Conservation (phyloP, 2,329 filamentous ascomycete species). For the Alternaria triticina region DNA sequence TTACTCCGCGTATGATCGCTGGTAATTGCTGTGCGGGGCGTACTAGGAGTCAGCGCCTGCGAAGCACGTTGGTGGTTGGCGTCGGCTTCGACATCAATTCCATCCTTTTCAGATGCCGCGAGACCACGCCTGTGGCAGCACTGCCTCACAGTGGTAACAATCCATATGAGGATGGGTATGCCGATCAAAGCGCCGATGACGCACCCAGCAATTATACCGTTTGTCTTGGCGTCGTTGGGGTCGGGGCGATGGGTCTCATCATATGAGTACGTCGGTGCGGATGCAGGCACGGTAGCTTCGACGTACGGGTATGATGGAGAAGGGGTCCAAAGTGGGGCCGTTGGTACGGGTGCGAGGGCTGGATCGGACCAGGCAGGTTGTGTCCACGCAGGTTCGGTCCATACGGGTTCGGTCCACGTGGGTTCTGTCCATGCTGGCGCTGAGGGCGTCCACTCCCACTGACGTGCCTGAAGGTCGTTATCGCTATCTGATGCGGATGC, state of each 20-base stretch:
- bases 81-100: background rate
- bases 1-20: background rate
- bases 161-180: background rate
- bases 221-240: background rate
- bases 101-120: accelerated
- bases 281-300: background rate
- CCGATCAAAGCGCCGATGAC: background rate
- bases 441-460: background rate
- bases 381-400: background rate
- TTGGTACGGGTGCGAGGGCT: background rate
- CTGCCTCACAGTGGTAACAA: background rate
- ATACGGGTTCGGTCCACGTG: background rate
- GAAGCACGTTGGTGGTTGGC: background rate
- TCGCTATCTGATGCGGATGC: too few relatives aligned
- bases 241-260: background rate
- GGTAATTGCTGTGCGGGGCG: background rate
- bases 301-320: background rate
- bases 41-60: background rate
- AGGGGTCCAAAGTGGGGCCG: background rate
- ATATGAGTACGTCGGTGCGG: background rate
- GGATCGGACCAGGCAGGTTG: background rate
- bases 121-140: background rate
- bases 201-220: background rate
- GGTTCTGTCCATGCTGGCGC: background rate
- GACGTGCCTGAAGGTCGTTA: background rate